Base-by-base conservation (phyloP, 1,139 yeast genomes). In the Casaregolazyma suthepensis region DNA sequence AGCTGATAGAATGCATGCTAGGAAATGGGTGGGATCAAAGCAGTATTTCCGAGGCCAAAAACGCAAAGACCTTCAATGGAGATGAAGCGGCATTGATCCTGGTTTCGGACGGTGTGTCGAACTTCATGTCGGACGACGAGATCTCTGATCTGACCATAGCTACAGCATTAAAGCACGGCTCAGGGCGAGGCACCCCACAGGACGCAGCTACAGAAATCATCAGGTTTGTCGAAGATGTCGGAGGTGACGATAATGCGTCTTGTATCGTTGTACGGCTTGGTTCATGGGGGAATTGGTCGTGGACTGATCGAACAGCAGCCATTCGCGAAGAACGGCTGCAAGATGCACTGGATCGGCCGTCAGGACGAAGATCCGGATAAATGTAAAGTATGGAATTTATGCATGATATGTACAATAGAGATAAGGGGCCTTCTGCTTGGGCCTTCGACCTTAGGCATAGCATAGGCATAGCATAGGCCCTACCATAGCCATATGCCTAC, bases 161-260 rank as follows among this genome's bases (percentile, higher is more conserved):
- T 10, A 81, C 87, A 22, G 85, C 82, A 52, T 82, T 83, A 61
- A 71, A 80, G 66, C 75, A 80, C 56, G 96, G 96, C 10, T 77
- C 81, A 43, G 75, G 78, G 19, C 70, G 75, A 40, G 96, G 96
- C 1, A 82, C 90, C 0, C 96, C 98, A 0, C 96, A 88, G 63
- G 77, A 73, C 52, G 87, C 96, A 48, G 93, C 97, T 0, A 83
- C 81, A 58, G 97, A 91, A 67, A 86, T 93, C 22, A 80, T 91
- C 17, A 80, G 82, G 61, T 93, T 85, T 66, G 87, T 91, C 15
- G 93, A 87, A 65, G 87, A 87, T 50, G 78, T 91, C 12, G 96
- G 96, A 9, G 95, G 96, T 2, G 93, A 88, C 63, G 99, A 93
- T 68, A 93, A 93, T 70, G 95, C 98, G 12, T 89, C 97, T 0